These are phyloP conservation scores for Quercus bicolor DNA, from an alignment of 306 rosid species.

Conservation along the genomic window DNA sequence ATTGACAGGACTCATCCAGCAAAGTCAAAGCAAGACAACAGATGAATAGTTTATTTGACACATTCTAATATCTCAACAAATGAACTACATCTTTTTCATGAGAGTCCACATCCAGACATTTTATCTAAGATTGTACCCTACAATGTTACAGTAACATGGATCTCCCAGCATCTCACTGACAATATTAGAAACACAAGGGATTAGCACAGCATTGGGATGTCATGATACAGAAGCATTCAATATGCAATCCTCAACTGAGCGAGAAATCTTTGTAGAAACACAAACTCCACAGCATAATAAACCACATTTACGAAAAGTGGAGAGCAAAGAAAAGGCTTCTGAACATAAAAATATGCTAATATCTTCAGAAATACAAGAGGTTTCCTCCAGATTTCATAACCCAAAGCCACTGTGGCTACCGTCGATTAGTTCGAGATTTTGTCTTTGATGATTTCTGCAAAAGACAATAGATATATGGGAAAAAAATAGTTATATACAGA, in stretches of 20 bases:
- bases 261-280: conserved; percentile 7
- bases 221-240: conserved; percentile 15
- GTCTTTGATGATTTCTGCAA: conserved; percentile 77
- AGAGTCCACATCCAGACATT: conserved; percentile 21
- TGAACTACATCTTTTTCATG: conserved; percentile 7
- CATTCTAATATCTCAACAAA: not conserved
- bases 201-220: conserved; percentile 11
- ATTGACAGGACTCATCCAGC: too few relatives aligned
- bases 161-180: conserved; percentile 10
- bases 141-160: conserved; percentile 32
- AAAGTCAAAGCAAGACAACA: not conserved
- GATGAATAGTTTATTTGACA: not conserved
- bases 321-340: conserved; percentile 19
- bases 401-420: conserved; percentile 34
- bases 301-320: conserved; percentile 14
- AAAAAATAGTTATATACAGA: conserved; percentile 13
- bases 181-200: conserved; percentile 19
- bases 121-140: conserved; percentile 27
- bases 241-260: not conserved
- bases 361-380: conserved; percentile 6
- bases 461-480: conserved; percentile 7
- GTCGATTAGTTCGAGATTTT: conserved; percentile 66
- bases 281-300: conserved; percentile 16
- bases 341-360: conserved; percentile 11
- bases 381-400: conserved; percentile 21